phyloP scores from a whole-genome alignment of 164 flowering plant genomes.

The Saururus chinensis region DNA sequence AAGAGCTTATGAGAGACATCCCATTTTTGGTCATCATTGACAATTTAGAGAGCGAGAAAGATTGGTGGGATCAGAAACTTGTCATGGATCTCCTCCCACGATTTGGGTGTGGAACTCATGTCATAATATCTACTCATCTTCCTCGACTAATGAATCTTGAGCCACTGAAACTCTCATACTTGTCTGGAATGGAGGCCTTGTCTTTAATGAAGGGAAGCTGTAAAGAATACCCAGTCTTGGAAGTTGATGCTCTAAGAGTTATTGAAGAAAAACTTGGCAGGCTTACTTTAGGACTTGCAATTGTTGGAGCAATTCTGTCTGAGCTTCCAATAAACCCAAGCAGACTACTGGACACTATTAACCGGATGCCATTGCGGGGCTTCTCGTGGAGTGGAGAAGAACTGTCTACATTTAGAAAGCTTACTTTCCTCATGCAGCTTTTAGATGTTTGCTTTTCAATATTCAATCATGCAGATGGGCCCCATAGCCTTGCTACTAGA shows the following conservation, averaged over 20 bases:
- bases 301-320: slow-evolving; percentile 71
- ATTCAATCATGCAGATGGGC: slow-evolving; percentile 93
- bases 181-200: slow-evolving; percentile 89
- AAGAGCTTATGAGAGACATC: slow-evolving; percentile 88
- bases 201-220: slow-evolving; percentile 63
- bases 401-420: slow-evolving; percentile 31
- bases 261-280: slow-evolving; percentile 88
- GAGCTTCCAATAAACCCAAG: slow-evolving; percentile 89
- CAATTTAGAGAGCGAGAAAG: slow-evolving; percentile 88
- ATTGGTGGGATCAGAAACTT: slow-evolving; percentile 87
- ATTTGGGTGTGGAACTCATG: slow-evolving; percentile 84
- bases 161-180: slow-evolving; percentile 73
- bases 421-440: slow-evolving; percentile 69
- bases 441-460: slow-evolving; percentile 91
- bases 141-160: slow-evolving; percentile 74
- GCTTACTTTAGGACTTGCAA: slow-evolving; percentile 68
- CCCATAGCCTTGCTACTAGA: slow-evolving; percentile 71
- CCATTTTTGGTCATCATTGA: slow-evolving; percentile 83
- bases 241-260: slow-evolving; percentile 59
- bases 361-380: slow-evolving; percentile 69
- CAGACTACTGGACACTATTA: slow-evolving; percentile 67
- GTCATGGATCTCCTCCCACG: slow-evolving; percentile 97
- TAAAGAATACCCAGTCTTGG: slow-evolving; percentile 48
- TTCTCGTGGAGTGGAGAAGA: slow-evolving; percentile 49
- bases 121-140: slow-evolving; percentile 72